Conservation (phyloP, 208 protist species). For the Chromosphaera perkinsii region DNA sequence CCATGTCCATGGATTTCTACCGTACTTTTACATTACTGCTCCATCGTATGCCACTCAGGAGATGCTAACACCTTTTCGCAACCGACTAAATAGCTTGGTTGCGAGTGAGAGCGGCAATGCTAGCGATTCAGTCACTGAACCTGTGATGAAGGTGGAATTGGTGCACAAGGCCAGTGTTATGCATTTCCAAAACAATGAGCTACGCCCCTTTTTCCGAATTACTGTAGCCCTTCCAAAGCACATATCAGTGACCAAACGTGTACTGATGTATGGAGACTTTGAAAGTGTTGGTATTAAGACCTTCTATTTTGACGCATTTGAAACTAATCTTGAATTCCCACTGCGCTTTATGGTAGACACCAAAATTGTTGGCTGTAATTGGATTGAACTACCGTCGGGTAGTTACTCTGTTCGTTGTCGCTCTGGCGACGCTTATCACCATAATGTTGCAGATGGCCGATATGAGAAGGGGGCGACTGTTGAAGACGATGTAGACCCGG, state of each 20-base stretch:
- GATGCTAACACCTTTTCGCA: neutral
- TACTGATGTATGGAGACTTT: constrained; percentile 1
- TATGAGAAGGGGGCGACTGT: no score
- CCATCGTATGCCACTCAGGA: constrained; percentile 1
- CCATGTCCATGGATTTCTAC: constrained; percentile 74
- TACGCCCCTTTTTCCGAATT: constrained; percentile 38
- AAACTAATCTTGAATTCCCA: constrained; percentile 95
- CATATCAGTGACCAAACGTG: constrained; percentile 27
- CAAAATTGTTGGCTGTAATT: constrained; percentile 76
- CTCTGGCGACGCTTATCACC: neutral
- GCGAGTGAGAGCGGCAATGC: neutral
- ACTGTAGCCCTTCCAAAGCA: constrained; percentile 46
- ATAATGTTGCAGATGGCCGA: no score
- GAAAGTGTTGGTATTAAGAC: neutral
- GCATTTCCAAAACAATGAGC: no score
- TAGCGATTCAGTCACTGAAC: neutral
- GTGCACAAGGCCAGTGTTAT: neutral
- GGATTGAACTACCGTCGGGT: constrained; percentile 71
- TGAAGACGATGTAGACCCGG: no score
- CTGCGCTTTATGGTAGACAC: constrained; percentile 97
- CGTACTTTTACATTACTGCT: constrained; percentile 75
- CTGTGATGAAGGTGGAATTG: neutral
- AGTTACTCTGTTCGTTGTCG: constrained; percentile 51
- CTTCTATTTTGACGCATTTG: constrained; percentile 83
- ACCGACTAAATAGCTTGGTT: neutral